Base-by-base conservation (phyloP, 2,329 filamentous ascomycete genomes). In the Periglandula ipomoeae region DNA sequence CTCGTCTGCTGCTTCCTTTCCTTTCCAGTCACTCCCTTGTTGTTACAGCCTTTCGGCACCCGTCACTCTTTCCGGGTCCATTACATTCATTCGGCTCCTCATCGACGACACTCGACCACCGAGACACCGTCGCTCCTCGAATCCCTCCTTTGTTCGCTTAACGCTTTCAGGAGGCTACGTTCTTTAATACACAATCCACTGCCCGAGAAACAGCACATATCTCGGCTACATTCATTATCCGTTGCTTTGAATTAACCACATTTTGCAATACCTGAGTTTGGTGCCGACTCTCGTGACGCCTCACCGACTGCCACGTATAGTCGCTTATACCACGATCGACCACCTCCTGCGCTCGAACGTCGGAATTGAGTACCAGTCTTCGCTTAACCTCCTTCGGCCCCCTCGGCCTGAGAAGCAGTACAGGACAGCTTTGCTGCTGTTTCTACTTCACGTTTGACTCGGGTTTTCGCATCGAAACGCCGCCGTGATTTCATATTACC, bases 1-100 rank as follows among this genome's bases (percentile, higher is more conserved):
- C 66, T 63, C 60, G 55, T 56, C 56, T 56, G 53, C 56, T 50
- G 59, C 59, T 61, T 62, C 60, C 59, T 57, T 61, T 61, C 59
- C 57, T 59, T 73, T 68, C 45, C 64, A 74, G 72, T 76, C 73
- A 66, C 67, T 76, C 72, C 65, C 72, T 76, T 74, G 65, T 63
- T 60, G 60, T 66, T 65, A 15, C 37, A 53, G 65, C 65, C 63
- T 59, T 64, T 59, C 62, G 67, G 66, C 64, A 61, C 69, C 71
- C 72, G 70, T 71, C 73, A 75, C 70, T 75, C 73, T 61, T 74
- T 76, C 64, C 71, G 66, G 67, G 65, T 64, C 65, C 63, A 67
- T 71, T 70, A 62, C 70, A 66, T 66, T 69, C 66, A 55, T 65
- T 68, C 56, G 62, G 60, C 62, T 65, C 56, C 52, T 58, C 52